Evolutionary conservation across 2,329 filamentous ascomycete genomes (phyloP).

Genomic region (Xylaria sp.): DNA sequence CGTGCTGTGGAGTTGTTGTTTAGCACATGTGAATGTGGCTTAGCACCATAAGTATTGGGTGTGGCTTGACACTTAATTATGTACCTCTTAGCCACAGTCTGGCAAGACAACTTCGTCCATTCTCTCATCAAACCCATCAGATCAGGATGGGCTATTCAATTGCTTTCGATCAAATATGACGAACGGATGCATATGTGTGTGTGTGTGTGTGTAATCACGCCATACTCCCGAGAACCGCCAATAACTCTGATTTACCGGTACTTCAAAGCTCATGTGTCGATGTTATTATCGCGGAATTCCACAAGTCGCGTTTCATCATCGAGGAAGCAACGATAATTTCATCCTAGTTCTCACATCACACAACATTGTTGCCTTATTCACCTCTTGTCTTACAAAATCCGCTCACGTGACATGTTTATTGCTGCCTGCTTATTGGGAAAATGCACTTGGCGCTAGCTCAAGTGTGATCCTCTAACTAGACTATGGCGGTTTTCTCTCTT

Average conservation of each 20-base stretch:
- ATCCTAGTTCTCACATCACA: neutral
- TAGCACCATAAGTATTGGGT: neutral
- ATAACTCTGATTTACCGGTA: neutral
- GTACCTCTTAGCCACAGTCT: too few species aligned
- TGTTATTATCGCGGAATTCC: neutral
- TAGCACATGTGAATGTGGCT: neutral
- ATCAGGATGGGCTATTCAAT: neutral
- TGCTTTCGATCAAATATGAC: neutral
- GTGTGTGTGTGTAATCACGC: too few species aligned
- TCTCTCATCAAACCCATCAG: too few species aligned
- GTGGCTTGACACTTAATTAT: neutral
- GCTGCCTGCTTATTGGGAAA: neutral
- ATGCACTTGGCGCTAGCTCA: neutral
- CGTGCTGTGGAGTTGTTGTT: too few species aligned
- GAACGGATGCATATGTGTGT: neutral
- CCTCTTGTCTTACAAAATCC: neutral
- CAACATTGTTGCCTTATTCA: neutral
- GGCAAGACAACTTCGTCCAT: too few species aligned
- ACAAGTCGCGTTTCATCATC: neutral
- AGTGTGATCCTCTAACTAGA: neutral
- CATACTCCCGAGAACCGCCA: neutral
- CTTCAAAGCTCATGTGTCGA: neutral
- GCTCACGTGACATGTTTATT: conserved; percentile 1
- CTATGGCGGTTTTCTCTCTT: neutral
- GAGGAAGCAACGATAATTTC: neutral